Evolutionary conservation across 176 grass and related monocot species (phyloP).

Genomic region (Oryza australiensis): DNA sequence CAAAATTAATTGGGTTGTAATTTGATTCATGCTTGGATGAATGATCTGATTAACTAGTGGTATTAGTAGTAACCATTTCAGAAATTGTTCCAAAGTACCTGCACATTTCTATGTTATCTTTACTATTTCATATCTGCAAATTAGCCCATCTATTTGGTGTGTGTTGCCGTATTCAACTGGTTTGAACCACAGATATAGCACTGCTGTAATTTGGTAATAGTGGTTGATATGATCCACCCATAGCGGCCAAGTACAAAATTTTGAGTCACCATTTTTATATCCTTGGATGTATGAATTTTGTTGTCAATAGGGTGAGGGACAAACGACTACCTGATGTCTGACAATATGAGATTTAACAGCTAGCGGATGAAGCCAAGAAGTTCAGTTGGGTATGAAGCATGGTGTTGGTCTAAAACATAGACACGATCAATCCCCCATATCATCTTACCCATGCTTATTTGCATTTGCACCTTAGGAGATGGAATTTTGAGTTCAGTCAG

Average conservation of each 20-base stretch:
- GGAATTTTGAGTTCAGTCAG: background rate
- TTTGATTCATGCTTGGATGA: no score
- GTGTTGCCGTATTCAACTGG: constrained; percentile 35
- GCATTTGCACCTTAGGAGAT: background rate
- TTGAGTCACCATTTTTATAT: constrained; percentile 26
- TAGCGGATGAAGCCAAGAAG: constrained; percentile 3
- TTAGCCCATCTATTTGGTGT: constrained; percentile 27
- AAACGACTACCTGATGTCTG: constrained; percentile 26
- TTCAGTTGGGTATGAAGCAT: background rate
- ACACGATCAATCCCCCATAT: constrained; percentile 5
- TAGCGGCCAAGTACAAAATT: constrained; percentile 4
- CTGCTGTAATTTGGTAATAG: constrained; percentile 61
- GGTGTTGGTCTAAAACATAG: constrained; percentile 27
- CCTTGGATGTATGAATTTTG: constrained; percentile 44
- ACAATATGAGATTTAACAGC: constrained; percentile 6
- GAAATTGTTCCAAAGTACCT: no score
- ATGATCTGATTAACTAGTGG: no score
- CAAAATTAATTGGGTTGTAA: no score
- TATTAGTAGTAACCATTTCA: no score
- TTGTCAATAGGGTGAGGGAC: constrained; percentile 36
- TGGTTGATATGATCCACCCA: constrained; percentile 41
- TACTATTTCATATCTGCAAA: no score
- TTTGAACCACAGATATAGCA: constrained; percentile 37
- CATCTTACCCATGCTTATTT: constrained; percentile 20
- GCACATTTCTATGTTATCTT: no score